These are phyloP conservation scores for Cyclanthera cordifolia DNA, from an alignment of 306 rosid species.

Conservation along the genomic window DNA sequence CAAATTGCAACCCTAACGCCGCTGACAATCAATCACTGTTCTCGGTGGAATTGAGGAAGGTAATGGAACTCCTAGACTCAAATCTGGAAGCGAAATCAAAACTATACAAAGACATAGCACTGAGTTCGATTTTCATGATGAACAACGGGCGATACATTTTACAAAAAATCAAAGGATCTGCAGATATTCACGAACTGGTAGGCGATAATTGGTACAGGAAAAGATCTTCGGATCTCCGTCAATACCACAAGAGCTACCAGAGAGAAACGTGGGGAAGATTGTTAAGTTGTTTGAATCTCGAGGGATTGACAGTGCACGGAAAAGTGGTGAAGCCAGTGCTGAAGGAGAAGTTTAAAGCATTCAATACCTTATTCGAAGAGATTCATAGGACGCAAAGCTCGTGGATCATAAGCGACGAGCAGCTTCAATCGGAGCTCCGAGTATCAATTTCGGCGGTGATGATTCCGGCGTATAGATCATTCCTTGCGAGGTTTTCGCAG, in stretches of 20 bases:
- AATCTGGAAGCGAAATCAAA: conserved; percentile 53
- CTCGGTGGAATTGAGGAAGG: conserved; percentile 25
- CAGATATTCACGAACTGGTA: conserved; percentile 40
- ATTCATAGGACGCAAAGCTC: conserved; percentile 58
- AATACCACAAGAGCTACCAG: conserved; percentile 59
- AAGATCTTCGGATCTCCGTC: conserved; percentile 39
- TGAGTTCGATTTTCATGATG: conserved; percentile 58
- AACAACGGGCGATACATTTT: conserved; percentile 73
- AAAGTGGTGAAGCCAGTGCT: conserved; percentile 43
- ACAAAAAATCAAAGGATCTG: conserved; percentile 62
- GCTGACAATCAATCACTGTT: conserved; percentile 22
- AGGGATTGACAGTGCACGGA: conserved; percentile 36
- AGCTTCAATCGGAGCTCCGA: conserved; percentile 66
- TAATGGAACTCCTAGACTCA: conserved; percentile 52
- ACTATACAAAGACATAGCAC: conserved; percentile 37
- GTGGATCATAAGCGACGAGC: conserved; percentile 74
- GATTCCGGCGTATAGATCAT: conserved; percentile 70
- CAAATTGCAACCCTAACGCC: not conserved
- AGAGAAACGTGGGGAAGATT: conserved; percentile 66
- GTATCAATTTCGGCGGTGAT: conserved; percentile 63
- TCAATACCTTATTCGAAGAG: conserved; percentile 60
- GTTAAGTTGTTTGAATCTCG: conserved; percentile 43
- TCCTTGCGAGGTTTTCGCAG: conserved; percentile 59
- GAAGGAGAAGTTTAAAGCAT: conserved; percentile 62
- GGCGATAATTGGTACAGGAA: conserved; percentile 65